phyloP scores from a whole-genome alignment of 148 eudicot species.

The Silene conica region DNA sequence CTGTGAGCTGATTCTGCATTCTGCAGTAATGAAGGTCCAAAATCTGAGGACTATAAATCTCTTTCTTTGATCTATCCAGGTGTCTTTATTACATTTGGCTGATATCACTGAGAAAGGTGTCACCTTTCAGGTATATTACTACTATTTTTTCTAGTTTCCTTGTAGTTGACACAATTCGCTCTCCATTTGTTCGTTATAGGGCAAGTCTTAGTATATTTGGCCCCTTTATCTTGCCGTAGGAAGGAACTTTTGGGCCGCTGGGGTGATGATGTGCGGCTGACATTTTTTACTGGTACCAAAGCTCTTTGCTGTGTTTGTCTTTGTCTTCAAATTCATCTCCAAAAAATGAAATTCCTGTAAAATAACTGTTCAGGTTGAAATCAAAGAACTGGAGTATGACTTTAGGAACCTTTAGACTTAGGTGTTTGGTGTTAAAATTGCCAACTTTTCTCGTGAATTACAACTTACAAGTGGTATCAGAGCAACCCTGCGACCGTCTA shows the following conservation, averaged over 20 bases:
- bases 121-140: constrained; percentile 69
- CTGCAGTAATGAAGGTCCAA: background rate
- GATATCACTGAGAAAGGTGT: constrained; percentile 89
- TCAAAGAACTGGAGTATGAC: background rate
- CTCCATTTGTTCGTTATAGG: too few relatives aligned
- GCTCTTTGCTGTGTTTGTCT: background rate
- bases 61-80: constrained; percentile 33
- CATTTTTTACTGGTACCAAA: background rate
- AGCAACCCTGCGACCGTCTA: too few relatives aligned
- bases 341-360: background rate
- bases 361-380: background rate
- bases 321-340: background rate
- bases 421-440: background rate
- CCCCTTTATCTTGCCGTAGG: too few relatives aligned
- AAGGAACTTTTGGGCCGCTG: background rate
- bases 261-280: background rate
- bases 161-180: background rate
- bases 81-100: constrained; percentile 83
- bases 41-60: background rate
- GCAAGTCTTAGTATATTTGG: too few relatives aligned
- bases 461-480: too few relatives aligned
- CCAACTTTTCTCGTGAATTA: too few relatives aligned
- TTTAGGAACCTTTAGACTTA: background rate
- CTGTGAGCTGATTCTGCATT: too few relatives aligned
- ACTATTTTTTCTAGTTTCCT: background rate